Percentiles rank a stretch among this genome's conserved stretches.
Evolutionary conservation across 2,329 filamentous ascomycete genomes (phyloP).

Genomic region (Fusarium circinatum): DNA sequence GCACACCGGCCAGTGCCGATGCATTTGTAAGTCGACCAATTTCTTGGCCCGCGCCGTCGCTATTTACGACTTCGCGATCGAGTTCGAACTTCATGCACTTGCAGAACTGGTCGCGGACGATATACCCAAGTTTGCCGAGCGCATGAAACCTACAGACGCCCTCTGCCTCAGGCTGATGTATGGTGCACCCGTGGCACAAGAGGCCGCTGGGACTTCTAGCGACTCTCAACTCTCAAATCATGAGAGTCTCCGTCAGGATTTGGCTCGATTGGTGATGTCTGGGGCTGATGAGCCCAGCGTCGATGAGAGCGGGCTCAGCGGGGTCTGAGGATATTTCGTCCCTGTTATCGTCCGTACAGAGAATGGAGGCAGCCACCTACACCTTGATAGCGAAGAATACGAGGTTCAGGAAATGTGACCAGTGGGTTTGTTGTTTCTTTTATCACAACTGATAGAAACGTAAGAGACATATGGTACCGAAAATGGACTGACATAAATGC

Average conservation of each 20-base stretch:
- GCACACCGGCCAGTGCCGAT: background rate
- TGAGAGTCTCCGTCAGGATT: background rate
- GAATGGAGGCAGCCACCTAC: background rate
- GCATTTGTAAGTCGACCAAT: background rate
- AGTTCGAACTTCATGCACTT: background rate
- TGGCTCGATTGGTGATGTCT: background rate
- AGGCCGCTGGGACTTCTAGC: background rate
- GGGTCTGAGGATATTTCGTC: background rate
- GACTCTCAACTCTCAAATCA: background rate
- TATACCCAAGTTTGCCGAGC: background rate
- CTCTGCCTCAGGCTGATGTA: background rate
- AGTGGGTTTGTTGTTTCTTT: too few relatives aligned
- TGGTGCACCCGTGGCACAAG: background rate
- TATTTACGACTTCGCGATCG: background rate
- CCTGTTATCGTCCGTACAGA: accelerated
- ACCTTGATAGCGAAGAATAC: background rate
- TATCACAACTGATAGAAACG: background rate
- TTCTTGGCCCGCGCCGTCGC: background rate
- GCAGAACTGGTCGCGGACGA: background rate
- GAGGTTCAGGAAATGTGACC: background rate
- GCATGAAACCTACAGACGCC: background rate
- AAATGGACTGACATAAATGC: background rate
- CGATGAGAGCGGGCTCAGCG: background rate
- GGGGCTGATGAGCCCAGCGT: background rate
- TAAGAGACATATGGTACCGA: background rate